phyloP scores from a whole-genome alignment of 768 basidiomycete genomes.

The Holtermannia corniformis region DNA sequence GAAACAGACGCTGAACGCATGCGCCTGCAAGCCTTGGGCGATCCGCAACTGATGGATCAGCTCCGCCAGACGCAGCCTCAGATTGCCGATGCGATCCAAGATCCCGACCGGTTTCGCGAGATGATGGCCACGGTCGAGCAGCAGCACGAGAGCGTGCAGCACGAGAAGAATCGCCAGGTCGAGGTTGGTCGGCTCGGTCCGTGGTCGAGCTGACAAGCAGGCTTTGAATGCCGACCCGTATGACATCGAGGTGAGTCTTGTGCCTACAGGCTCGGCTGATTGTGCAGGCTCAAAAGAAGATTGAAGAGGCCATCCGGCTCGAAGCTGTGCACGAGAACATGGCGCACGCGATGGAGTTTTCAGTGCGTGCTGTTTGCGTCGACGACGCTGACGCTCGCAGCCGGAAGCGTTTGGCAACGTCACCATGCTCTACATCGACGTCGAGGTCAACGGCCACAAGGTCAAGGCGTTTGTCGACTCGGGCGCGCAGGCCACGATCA shows the following conservation, averaged over 20 bases:
- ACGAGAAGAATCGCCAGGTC: conserved; percentile 51
- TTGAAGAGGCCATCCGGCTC: conserved; percentile 86
- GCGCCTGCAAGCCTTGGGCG: conserved; percentile 74
- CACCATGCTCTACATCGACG: conserved; percentile 88
- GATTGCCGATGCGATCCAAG: conserved; percentile 59
- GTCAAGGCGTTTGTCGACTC: conserved; percentile 98
- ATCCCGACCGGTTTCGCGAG: conserved; percentile 66
- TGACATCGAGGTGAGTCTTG: conserved; percentile 57
- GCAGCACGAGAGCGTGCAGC: conserved; percentile 28
- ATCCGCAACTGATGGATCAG: conserved; percentile 68
- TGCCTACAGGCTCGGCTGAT: not conserved
- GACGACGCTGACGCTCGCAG: conserved; percentile 4
- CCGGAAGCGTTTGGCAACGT: conserved; percentile 92
- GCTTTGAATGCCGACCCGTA: conserved; percentile 77
- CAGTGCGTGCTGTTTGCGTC: conserved; percentile 11
- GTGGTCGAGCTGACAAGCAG: conserved; percentile 19
- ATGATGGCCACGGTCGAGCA: conserved; percentile 43
- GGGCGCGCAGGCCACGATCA: conserved; percentile 93
- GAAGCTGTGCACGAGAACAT: conserved; percentile 85
- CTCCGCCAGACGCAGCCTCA: conserved; percentile 75
- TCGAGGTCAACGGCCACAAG: conserved; percentile 82
- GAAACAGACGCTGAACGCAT: conserved; percentile 82
- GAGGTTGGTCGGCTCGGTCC: conserved; percentile 16
- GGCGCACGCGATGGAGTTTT: conserved; percentile 86
- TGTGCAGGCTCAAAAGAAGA: conserved; percentile 62